Percentiles rank a stretch among this genome's conserved stretches.
Evolutionary conservation across 306 rosid genomes (phyloP).

Genomic region (Abrus precatorius): DNA sequence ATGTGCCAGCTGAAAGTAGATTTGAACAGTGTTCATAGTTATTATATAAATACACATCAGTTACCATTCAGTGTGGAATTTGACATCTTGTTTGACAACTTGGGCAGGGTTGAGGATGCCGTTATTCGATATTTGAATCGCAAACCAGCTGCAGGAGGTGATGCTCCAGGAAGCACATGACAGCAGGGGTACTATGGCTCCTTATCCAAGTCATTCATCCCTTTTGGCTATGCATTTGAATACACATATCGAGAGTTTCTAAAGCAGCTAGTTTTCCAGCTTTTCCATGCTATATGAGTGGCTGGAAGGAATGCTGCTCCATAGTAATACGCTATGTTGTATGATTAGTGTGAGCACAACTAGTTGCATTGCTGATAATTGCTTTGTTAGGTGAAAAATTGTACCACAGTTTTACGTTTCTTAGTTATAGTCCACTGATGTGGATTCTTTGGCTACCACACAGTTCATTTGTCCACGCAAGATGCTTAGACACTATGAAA

Average conservation of each 20-base stretch:
- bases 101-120: constrained; percentile 98
- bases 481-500: constrained; percentile 36
- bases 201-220: constrained; percentile 25
- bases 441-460: constrained; percentile 43
- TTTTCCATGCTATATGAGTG: constrained; percentile 49
- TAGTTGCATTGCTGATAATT: constrained; percentile 36
- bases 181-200: constrained; percentile 16
- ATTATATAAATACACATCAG: not conserved
- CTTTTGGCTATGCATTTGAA: constrained; percentile 40
- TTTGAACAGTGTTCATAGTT: not conserved
- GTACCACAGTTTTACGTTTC: constrained; percentile 32
- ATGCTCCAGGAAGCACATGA: constrained; percentile 91
- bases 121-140: constrained; percentile 95
- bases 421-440: constrained; percentile 30
- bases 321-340: constrained; percentile 35
- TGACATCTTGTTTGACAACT: constrained; percentile 44
- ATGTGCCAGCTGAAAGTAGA: not conserved
- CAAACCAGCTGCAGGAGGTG: constrained; percentile 82
- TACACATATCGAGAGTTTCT: constrained; percentile 7
- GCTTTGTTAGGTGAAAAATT: constrained; percentile 38
- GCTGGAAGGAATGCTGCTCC: constrained; percentile 45
- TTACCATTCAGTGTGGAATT: not conserved
- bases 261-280: constrained; percentile 40
- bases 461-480: constrained; percentile 26
- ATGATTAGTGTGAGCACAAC: constrained; percentile 41